A percentile compares a stretch with the other conserved stretches of the same genome.
Evolutionary conservation across 2,329 filamentous ascomycete species (phyloP).

Genomic region (Botrytis deweyae): DNA sequence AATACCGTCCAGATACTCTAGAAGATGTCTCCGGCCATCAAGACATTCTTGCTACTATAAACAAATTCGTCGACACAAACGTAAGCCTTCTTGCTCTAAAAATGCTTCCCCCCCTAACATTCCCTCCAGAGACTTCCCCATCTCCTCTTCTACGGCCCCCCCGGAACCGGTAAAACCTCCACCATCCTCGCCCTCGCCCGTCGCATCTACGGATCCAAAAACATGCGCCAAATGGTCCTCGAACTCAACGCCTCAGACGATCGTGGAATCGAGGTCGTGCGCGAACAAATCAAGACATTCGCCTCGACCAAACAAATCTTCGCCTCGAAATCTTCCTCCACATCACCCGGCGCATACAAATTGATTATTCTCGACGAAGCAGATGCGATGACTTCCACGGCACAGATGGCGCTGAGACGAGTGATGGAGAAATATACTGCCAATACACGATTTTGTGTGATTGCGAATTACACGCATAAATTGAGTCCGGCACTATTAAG

Average conservation of each 20-base stretch:
- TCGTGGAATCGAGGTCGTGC: constrained; percentile 93
- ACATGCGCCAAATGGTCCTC: constrained; percentile 97
- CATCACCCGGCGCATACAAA: constrained; percentile 74
- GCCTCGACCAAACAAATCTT: constrained; percentile 98
- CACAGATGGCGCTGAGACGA: constrained; percentile 92
- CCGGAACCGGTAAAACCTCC: constrained; percentile 95
- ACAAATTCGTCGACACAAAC: constrained; percentile 95
- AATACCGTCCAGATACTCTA: constrained; percentile 86
- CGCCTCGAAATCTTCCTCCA: constrained; percentile 53
- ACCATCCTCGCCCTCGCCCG: constrained; percentile 91
- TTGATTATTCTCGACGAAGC: constrained; percentile 97
- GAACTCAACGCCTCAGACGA: constrained; percentile 98
- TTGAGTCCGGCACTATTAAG: constrained; percentile 89
- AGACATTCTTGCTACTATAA: constrained; percentile 95
- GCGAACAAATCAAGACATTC: constrained; percentile 99
- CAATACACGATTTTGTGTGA: constrained; percentile 97
- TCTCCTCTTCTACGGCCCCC: constrained; percentile 93
- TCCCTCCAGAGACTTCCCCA: constrained; percentile 73
- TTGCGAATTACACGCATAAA: constrained; percentile 98
- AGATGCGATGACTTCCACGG: constrained; percentile 99
- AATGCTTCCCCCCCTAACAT: constrained; percentile 18
- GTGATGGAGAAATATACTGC: constrained; percentile 99
- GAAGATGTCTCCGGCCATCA: constrained; percentile 94
- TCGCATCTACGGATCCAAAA: constrained; percentile 85
- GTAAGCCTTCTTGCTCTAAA: constrained; percentile 41